phyloP scores from a whole-genome alignment of 2,329 filamentous ascomycete species.

The Microcera coccophila region DNA sequence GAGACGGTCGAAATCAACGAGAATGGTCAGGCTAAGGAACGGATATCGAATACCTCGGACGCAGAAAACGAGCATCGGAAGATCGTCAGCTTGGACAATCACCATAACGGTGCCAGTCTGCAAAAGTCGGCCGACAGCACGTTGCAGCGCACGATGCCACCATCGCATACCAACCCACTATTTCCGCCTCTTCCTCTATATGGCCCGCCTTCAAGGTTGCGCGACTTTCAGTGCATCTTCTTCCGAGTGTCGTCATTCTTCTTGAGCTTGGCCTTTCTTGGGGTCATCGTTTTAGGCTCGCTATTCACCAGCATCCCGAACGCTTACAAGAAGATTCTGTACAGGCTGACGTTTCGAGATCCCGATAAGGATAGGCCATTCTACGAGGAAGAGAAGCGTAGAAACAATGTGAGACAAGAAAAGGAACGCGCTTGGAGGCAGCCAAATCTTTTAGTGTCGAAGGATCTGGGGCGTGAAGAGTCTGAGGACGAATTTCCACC shows the following conservation, averaged over 20 bases:
- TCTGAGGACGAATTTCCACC: slow-evolving; percentile 60
- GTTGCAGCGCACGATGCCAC: slow-evolving; percentile 50
- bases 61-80: slow-evolving; percentile 23
- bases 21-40: slow-evolving; percentile 24
- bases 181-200: slow-evolving; percentile 84
- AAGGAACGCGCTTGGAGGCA: slow-evolving; percentile 61
- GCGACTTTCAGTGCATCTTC: slow-evolving; percentile 60
- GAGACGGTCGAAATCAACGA: slow-evolving; percentile 25
- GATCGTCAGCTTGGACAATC: slow-evolving; percentile 23
- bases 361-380: slow-evolving; percentile 63
- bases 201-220: slow-evolving; percentile 65
- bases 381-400: slow-evolving; percentile 64
- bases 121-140: slow-evolving; percentile 46
- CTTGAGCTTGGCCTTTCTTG: slow-evolving; percentile 73
- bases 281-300: slow-evolving; percentile 70
- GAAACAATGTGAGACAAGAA: slow-evolving; percentile 53
- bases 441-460: slow-evolving; percentile 34
- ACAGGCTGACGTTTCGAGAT: slow-evolving; percentile 55
- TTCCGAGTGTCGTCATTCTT: slow-evolving; percentile 69
- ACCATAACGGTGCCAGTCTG: slow-evolving; percentile 33
- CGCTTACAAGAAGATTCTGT: slow-evolving; percentile 46
- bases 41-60: slow-evolving; percentile 30
- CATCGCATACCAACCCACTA: slow-evolving; percentile 69
- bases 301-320: slow-evolving; percentile 62
- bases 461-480: slow-evolving; percentile 41